Evolutionary conservation across 805 yeast species (phyloP), one percentile per base, ranked within the genome.

Genomic region (Candida golubevii): DNA sequence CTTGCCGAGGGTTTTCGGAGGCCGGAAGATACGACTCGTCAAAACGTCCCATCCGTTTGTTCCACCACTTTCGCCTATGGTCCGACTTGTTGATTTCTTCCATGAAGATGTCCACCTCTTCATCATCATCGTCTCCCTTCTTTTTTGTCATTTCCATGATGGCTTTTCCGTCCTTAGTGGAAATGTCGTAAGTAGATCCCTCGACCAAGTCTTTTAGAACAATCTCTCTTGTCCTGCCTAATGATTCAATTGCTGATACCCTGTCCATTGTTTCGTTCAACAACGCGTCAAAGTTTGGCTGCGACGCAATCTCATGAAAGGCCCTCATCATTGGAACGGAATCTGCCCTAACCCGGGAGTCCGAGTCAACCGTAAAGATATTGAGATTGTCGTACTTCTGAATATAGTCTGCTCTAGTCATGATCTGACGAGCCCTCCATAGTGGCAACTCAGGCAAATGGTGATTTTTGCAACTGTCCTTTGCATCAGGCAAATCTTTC

Each of bases 301-400:
- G 81, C 3, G 78, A 66, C 1, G 83, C 82, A 41, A 87, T 83
- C 58, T 87, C 95, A 47, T 85, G 79, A 59, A 87, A 87, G 6
- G 91, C 95, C 53, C 90, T 75, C 95, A 87, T 85, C 95, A 87
- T 86, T 1, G 91, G 90, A 2, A 85, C 84, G 8, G 88, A 80
- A 60, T 87, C 95, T 0, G 95, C 91, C 31, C 85, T 68, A 3
- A 87, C 95, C 41, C 77, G 69, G 0, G 88, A 80, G 45, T 78
- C 75, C 0, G 87, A 78, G 62, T 87, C 93, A 42, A 87, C 79
- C 2, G 95, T 84, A 62, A 87, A 87, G 26, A 87, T 78, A 60
- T 87, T 87, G 51, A 86, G 65, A 51, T 84, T 80, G 58, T 87
- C 95, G 59, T 83, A 85, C 26, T 60, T 66, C 55, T 85, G 87